Evolutionary conservation across 1,139 yeast genomes (phyloP).

Genomic region (Candida albicans): DNA sequence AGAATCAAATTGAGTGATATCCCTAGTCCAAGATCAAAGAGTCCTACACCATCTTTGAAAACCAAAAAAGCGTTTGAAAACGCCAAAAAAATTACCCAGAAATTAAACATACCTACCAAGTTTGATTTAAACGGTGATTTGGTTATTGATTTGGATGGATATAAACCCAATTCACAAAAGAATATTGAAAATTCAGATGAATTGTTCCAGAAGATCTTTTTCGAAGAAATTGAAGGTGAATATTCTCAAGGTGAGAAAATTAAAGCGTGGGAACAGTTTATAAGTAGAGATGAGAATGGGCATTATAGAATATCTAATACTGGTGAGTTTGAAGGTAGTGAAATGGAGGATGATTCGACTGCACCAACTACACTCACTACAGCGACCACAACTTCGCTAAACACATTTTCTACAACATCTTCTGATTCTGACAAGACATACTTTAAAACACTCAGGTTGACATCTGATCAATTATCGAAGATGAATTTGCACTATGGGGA

Average conservation of each 20-base stretch:
- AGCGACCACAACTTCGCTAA: conserved; percentile 7
- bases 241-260: conserved; percentile 19
- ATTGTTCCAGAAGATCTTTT: conserved; percentile 66
- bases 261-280: conserved; percentile 36
- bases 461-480: conserved; percentile 82
- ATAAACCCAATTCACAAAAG: conserved; percentile 76
- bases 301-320: conserved; percentile 56
- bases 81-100: conserved; percentile 67
- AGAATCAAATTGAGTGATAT: conserved; percentile 26
- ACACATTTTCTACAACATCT: conserved; percentile 12
- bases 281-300: conserved; percentile 65
- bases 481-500: conserved; percentile 77
- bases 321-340: conserved; percentile 15
- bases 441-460: conserved; percentile 86
- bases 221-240: conserved; percentile 46
- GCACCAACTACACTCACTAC: conserved; percentile 2
- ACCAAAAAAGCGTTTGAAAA: conserved; percentile 56
- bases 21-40: conserved; percentile 20
- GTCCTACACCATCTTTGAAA: conserved; percentile 25
- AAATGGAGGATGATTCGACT: conserved; percentile 9
- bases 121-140: conserved; percentile 90
- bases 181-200: conserved; percentile 71
- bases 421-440: conserved; percentile 38
- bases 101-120: conserved; percentile 83
- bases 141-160: conserved; percentile 93